Evolutionary conservation across 257 asterid genomes (phyloP), one percentile per base, ranked within the genome.

Genomic region (Ballota nigra): DNA sequence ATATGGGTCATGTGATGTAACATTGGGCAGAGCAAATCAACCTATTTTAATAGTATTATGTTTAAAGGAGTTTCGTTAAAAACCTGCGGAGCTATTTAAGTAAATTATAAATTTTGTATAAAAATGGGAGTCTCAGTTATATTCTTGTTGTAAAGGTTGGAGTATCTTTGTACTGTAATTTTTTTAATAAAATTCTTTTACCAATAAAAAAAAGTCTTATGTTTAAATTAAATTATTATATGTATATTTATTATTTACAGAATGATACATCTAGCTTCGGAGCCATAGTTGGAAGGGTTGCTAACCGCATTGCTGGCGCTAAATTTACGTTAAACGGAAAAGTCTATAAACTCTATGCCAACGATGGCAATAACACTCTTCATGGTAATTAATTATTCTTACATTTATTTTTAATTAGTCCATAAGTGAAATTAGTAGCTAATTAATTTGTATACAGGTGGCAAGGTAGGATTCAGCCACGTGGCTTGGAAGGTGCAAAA

Each of bases 241-340:
- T 26, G 38, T 13, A 57, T 75, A 61, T 13, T 20, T 29, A 2
- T 29, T 29, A 29, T 29, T 58, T 56, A 74, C 85, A 91, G 98
- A 87, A 90, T 15, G 92, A 84, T 56, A 75, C 79, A 0, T 3
- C 71, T 33, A 53, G 80, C 68, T 89, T 91, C 31, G 98, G 98
- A 75, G 92, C 97, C 55, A 58, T 85, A 11, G 90, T 88, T 45
- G 98, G 97, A 20, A 81, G 98, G 1, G 95, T 92, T 16, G 97
- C 96, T 22, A 90, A 92, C 71, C 85, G 97, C 66, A 93, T 90
- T 53, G 88, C 78, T 5, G 97, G 96, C 55, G 97, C 97, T 53
- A 75, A 79, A 62, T 94, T 94, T 58, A 78, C 86, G 49, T 75
- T 94, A 31, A 87, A 91, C 55, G 96, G 97, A 18, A 79, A 73